Evolutionary conservation across 139 green algal species (phyloP), one percentile per base, ranked within the genome.

Genomic region (Dunaliella primolecta): DNA sequence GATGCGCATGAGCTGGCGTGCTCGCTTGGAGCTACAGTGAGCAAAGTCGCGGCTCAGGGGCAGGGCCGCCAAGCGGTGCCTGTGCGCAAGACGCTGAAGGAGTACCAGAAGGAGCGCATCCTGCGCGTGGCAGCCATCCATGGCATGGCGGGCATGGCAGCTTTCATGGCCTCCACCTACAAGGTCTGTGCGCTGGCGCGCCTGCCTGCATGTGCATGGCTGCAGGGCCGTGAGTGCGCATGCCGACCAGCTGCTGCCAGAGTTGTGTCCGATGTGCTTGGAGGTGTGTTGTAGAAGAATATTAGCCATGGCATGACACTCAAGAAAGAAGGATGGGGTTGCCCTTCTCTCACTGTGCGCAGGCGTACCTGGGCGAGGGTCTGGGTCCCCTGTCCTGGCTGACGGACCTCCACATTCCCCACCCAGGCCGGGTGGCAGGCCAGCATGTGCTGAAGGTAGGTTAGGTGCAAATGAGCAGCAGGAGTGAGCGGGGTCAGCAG

Each of bases 111-210:
- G 24, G 84, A 93, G 85, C 93, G 96, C 35, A 84, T 97, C 21
- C 64, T 97, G 86, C 90, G 97, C 3, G 91, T 93, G 24, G 91
- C 85, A 34, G 89, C 93, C 31, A 98, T 99, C 82, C 95, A 98
- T 80, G 97, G 97, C 80, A 94, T 99, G 90, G 94, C 94, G 2
- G 89, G 37, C 74, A 92, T 98, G 85, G 98, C 98, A 74, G 97
- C 96, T 7, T 96, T 95, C 81, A 98, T 96, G 90, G 91, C 91
- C 2, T 89, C 85, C 56, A 95, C 92, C 23, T 95, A 95, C 89
- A 93, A 94, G 84, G 82, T 87, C 64, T 35, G 71, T 77, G 71
- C 46, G n/a, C n/a, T n/a, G n/a, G n/a, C n/a, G n/a, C n/a, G n/a
- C n/a, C n/a, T n/a, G n/a, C n/a, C 23, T 72, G 56, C 56, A 72